phyloP scores from a whole-genome alignment of 1,284 basidiomycete genomes.

The Irpex sp. region DNA sequence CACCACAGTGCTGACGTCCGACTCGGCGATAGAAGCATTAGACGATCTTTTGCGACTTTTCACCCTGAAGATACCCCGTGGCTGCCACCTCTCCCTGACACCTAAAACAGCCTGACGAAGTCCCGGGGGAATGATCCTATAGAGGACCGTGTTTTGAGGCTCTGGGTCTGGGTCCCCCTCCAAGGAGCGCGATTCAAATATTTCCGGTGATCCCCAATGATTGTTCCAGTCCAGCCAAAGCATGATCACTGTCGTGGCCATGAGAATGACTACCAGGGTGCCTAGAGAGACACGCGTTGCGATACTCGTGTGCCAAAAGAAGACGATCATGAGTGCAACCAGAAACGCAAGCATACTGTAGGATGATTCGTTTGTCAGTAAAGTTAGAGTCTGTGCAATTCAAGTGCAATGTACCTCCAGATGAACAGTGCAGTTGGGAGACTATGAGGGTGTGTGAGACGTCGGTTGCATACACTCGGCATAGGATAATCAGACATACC shows the following conservation, averaged over 20 bases:
- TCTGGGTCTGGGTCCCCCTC: no score
- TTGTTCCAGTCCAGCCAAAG: slow-evolving; percentile 1
- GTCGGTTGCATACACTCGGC: neutral
- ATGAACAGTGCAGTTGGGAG: slow-evolving; percentile 25
- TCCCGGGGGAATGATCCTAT: neutral
- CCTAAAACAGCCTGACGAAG: neutral
- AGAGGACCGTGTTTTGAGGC: neutral
- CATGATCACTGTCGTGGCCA: neutral
- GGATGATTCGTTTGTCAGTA: neutral
- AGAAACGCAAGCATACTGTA: slow-evolving; percentile 17
- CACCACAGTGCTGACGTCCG: neutral
- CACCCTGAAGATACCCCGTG: neutral
- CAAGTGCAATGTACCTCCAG: slow-evolving; percentile 19
- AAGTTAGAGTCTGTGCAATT: neutral
- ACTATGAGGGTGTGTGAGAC: neutral
- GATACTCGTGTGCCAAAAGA: slow-evolving; percentile 10
- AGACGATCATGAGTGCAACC: slow-evolving; percentile 13
- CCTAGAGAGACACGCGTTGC: slow-evolving; percentile 1
- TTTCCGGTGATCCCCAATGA: neutral
- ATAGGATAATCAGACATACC: neutral
- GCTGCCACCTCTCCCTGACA: neutral
- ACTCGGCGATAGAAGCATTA: neutral
- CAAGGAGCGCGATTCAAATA: neutral
- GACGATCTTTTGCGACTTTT: neutral
- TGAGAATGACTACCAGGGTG: neutral